Base-by-base conservation (phyloP, 352 stramenopile genomes). In the Globisporangium takayamanum region DNA sequence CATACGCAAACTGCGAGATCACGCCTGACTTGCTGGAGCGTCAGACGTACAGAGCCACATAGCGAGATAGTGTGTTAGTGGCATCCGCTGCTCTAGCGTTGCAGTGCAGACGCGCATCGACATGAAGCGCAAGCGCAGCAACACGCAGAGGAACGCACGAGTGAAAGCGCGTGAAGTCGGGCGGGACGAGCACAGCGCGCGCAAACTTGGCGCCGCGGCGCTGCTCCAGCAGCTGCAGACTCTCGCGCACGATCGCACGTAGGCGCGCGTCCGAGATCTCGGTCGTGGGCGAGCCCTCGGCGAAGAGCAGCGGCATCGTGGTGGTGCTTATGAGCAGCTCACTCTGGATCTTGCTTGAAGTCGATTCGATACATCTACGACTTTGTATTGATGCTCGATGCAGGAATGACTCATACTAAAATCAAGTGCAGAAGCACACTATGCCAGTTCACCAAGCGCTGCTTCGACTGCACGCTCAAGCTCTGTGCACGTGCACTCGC, bases 141-240 rank as follows among this genome's bases (percentile, higher is more conserved):
- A 22, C 28, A 33, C 5, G 44, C 20, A 26, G 44, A 46, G 5
- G 41, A 6, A 66, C 80, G 63, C 89, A 93, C 64, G 92, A 98
- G 80, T 98, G 92, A 69, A 97, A 98, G 45, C 96, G 80, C 15
- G 96, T 99, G 63, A 96, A 98, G 63, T 99, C 96, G 0, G 96
- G 96, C n/a, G 96, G 95, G 3, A 99, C 73, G 47, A 99, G 76
- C 56, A 95, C 82, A 1, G 94, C 92, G 22, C 92, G 78, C 57
- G 76, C 39, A 44, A 75, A 86, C 55, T 72, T 82, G 42, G 62
- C 63, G 8, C 83, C 75, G 28, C 76, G 71, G 47, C 66, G 56
- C 18, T 63, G 61, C 66, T 94, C 80, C n/a, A 91, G 70, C 60
- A 87, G 73, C 51, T 78, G 66, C 48, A 95, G 67, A 59, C 75